Base-by-base conservation (phyloP, 177 flowering plant species). In the Vitis hybrid region DNA sequence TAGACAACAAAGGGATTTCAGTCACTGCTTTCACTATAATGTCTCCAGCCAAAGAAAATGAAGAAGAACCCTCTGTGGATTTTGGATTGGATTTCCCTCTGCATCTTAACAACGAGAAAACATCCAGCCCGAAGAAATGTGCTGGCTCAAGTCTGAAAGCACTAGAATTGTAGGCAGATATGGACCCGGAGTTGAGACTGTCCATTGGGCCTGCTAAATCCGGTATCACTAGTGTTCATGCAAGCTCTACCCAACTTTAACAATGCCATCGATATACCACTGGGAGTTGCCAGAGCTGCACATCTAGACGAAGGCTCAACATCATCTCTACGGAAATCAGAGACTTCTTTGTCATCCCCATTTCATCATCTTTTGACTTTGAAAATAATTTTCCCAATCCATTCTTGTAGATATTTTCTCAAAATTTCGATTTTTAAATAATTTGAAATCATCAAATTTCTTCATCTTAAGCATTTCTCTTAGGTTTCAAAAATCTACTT, bases 1-100 rank as follows among this genome's bases (percentile, higher is more conserved):
- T 94, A 12, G 98, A 94, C 64, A 92, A 97, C 79, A 94, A 94
- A 80, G 97, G 87, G 35, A 94, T 94, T 73, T 88, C 97, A 60
- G 90, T 84, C 67, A 89, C 95, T 82, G 93, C 88, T 65, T 86
- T 90, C 82, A 91, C 90, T 35, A 72, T 88, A 41, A 71, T 86
- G 64, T 91, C 97, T 68, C 92, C 97, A 9, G 89, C 89, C 61
- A 94, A 92, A 80, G 98, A 94, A 83, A 83, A 77, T n/a, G 98
- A 91, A 21, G 94, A 87, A 63, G 96, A 88, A 75, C 87, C 94
- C 52, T 87, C 93, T 41, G 87, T 94, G 91, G 98, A 92, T 67
- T 72, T 94, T 63, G 91, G 82, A 55, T 70, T 94, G 81, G 90
- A 91, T 65, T 94, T 94, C 62, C 58, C 84, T 68, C 91, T 94